phyloP scores from a whole-genome alignment of 257 asterid species.

The Asclepias syriaca region DNA sequence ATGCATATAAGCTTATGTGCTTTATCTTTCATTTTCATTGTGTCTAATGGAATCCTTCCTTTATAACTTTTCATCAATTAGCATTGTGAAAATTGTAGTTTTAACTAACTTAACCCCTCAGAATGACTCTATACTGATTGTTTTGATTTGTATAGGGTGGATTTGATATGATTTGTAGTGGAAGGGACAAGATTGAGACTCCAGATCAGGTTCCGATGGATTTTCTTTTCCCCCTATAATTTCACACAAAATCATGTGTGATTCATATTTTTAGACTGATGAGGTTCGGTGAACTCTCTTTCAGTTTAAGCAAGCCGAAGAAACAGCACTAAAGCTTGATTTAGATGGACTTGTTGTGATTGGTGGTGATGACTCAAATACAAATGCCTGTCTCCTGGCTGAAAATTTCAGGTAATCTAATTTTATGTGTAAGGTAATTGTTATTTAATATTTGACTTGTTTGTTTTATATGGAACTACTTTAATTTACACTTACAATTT shows the following conservation, averaged over 20 bases:
- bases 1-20: background rate
- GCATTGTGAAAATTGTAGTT: background rate
- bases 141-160: constrained; percentile 69
- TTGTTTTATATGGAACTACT: background rate
- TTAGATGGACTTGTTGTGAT: constrained; percentile 96
- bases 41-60: background rate
- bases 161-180: constrained; percentile 96
- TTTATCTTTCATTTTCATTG: background rate
- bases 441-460: background rate
- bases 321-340: constrained; percentile 84
- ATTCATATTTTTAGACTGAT: constrained; percentile 13
- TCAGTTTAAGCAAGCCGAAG: constrained; percentile 97
- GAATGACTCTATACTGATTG: constrained; percentile 3
- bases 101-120: background rate
- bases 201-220: constrained; percentile 74
- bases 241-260: background rate
- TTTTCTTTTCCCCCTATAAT: constrained; percentile 5
- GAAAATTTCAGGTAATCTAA: constrained; percentile 57
- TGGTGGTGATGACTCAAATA: constrained; percentile 99
- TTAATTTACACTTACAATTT: background rate
- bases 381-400: constrained; percentile 98
- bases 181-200: constrained; percentile 98
- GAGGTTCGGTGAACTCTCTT: constrained; percentile 14
- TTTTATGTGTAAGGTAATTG: background rate
- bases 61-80: background rate